These are phyloP conservation scores for Sergeia podlipaevii DNA, from an alignment of 208 protist species.

Conservation along the genomic window DNA sequence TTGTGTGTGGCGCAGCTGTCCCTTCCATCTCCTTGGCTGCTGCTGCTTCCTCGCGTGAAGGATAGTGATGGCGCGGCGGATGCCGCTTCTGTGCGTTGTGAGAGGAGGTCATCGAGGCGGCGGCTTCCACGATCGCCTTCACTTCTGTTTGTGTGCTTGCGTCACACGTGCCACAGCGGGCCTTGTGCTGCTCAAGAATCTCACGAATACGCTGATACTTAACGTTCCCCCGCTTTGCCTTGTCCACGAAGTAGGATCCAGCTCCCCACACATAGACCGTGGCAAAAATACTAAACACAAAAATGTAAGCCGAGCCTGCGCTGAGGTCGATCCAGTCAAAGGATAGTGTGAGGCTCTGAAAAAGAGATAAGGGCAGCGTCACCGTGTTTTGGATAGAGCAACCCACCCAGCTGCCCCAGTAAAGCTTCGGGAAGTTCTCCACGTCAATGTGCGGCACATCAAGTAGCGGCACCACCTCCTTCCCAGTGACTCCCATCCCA, in stretches of 20 bases:
- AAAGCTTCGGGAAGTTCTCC: slow-evolving; percentile 59
- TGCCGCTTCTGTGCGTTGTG: background rate
- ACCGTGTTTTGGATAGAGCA: slow-evolving; percentile 75
- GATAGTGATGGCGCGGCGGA: background rate
- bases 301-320: slow-evolving; percentile 62
- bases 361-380: slow-evolving; percentile 67
- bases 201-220: slow-evolving; percentile 53
- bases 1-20: background rate
- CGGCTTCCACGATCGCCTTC: slow-evolving; percentile 5
- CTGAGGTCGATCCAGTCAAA: slow-evolving; percentile 53
- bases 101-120: slow-evolving; percentile 7
- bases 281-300: slow-evolving; percentile 62
- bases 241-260: slow-evolving; percentile 50
- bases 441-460: slow-evolving; percentile 38
- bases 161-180: slow-evolving; percentile 31
- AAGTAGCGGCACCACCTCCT: slow-evolving; percentile 49
- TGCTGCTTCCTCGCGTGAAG: background rate
- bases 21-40: background rate
- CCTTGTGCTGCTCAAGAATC: slow-evolving; percentile 43
- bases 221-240: slow-evolving; percentile 39
- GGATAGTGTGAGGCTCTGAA: slow-evolving; percentile 51
- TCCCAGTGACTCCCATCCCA: slow-evolving; percentile 30
- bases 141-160: slow-evolving; percentile 65
- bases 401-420: slow-evolving; percentile 44
- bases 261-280: slow-evolving; percentile 47